Percentiles rank a stretch among this genome's conserved stretches.
Evolutionary conservation across 1,139 yeast species (phyloP).

Genomic region (Zygoascus meyerae): DNA sequence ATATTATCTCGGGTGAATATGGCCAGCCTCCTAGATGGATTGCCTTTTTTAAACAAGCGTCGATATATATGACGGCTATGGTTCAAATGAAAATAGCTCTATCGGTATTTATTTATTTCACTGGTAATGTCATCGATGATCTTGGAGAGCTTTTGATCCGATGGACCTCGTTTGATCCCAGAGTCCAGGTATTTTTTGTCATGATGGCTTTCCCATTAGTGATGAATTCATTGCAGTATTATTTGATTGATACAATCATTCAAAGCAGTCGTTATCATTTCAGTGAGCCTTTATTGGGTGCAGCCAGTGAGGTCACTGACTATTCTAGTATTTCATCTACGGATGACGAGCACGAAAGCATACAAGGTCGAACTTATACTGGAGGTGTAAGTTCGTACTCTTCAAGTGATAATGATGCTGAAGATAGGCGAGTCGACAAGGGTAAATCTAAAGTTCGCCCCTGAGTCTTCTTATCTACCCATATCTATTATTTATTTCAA

Average conservation of each 20-base stretch:
- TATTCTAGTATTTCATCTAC: background rate
- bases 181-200: conserved; percentile 77
- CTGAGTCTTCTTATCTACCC: no score
- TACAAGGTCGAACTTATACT: background rate
- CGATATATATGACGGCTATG: conserved; percentile 57
- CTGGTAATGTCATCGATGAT: conserved; percentile 49
- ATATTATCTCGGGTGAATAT: conserved; percentile 80
- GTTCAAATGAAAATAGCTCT: conserved; percentile 51
- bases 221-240: conserved; percentile 82
- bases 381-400: background rate
- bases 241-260: conserved; percentile 81
- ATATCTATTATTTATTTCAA: no score
- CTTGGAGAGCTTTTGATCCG: conserved; percentile 59
- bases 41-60: conserved; percentile 69
- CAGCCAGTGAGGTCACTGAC: background rate
- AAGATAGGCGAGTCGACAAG: no score
- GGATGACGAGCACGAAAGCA: background rate
- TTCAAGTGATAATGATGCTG: no score
- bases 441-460: no score
- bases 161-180: conserved; percentile 77
- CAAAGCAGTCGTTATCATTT: conserved; percentile 45
- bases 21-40: conserved; percentile 62
- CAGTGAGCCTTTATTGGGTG: conserved; percentile 7
- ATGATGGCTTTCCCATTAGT: conserved; percentile 54
- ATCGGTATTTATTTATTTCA: conserved; percentile 47